Evolutionary conservation across 2,329 filamentous ascomycete genomes (phyloP), one percentile per base, ranked within the genome.

Genomic region (Verruconis gallopava): DNA sequence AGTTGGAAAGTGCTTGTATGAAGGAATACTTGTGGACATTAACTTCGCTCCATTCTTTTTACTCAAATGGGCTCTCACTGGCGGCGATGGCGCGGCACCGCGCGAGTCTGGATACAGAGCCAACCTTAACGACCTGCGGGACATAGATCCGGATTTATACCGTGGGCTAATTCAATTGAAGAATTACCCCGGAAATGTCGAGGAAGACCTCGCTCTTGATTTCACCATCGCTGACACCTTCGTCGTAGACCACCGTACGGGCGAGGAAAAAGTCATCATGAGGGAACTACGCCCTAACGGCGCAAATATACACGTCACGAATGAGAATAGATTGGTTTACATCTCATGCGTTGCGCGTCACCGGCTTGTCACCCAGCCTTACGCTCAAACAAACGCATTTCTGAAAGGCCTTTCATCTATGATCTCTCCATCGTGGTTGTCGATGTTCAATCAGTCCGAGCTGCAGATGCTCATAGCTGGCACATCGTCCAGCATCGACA

Each of bases 381-480:
- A 73, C 38, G 64, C 70, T n/a, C 86, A 95, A 55, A 95, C 88
- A 1, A 72, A 77, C 17, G 85, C 86, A 1, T 98, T 98, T 58
- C 72, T 98, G 5, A 77, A 77, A 43, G 91, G 91, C 0, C 75
- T 98, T 1, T 77, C 82, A 17, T 72, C 79, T 49, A 93, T 98
- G 55, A 91, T 98, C 49, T 81, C 88, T 45, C 88, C 89, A 0
- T 76, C 77, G 3, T 98, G 91, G 91, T 72, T 98, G 3, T 86
- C 81, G 53, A 96, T 98, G 91, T 98, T 98, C 68, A 98, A 98
- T 60, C 89, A 95, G 58, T 77, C 77, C 3, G 91, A 98, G 59
- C 72, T 98, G 3, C 91, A 96, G 62, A 91, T 85, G 1, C 77
- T 98, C 4, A 82, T 98, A 13, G 85, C 86, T 41, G 91, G 91